Evolutionary conservation across 2,329 filamentous ascomycete species (phyloP), one percentile per base, ranked within the genome.

Genomic region (Paecilomyces sp.): DNA sequence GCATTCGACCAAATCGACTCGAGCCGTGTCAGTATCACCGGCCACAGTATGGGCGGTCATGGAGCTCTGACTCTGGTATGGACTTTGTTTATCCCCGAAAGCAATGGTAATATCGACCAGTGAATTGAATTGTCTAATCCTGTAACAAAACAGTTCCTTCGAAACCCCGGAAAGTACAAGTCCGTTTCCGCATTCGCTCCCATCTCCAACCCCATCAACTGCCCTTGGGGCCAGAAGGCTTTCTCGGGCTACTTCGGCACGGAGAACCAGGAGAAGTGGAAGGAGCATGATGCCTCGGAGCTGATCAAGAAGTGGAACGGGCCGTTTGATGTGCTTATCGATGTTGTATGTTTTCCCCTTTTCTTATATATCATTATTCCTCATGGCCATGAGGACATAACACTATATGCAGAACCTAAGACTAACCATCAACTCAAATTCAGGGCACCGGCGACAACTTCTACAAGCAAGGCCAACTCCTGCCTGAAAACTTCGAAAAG

Each of bases 31-130:
- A 89, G 88, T 75, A 94, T 99, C 69, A 91, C 90, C 50, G 94
- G 94, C 5, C 94, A 99, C 79, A 92, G 88, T 68, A 99, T 99
- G 94, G 94, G 94, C 66, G 94, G 94, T 0, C 94, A 99, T 76
- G 94, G 94, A 63, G 94, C 94, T 53, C 80, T 99, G 67, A 96
- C 92, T 54, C 79, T 97, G 67, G 83, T 85, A 70, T 55, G 70
- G 31, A 33, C 2, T 33, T 62, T 22, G 7, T 24, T 57, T 28
- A 33, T 25, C n/a, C 28, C 12, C 36, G 24, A 12, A 28, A 28
- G 1, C 25, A 1, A 28, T 28, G 25, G 25, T 2, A 28, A 28
- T 28, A 28, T 3, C 1, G 25, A 28, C 6, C 1, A 28, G 25
- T 28, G 25, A 28, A 2, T 28, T 6, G 22, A 12, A 54, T 55